Base-by-base conservation (phyloP, 352 stramenopile species). In the Phytophthora ramorum region DNA sequence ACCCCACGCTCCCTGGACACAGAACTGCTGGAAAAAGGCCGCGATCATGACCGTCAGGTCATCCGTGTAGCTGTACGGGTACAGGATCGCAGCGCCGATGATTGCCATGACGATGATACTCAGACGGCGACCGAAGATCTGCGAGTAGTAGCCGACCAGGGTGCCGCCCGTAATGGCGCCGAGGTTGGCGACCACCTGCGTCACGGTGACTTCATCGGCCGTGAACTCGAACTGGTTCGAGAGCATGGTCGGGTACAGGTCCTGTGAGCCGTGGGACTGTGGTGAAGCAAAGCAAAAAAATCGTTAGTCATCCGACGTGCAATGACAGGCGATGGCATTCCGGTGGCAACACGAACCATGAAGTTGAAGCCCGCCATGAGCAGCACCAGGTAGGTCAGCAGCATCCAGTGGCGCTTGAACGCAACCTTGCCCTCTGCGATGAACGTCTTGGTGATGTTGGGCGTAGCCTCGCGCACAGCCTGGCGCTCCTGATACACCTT, bases 321-420 rank as follows among this genome's bases (percentile, higher is more conserved):
- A 63, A 24, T 30, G 50, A 30, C 20, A 46, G 45, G 30, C 20
- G 4, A 44, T 19, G 13, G 12, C 22, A 16, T 47, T 47, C 41
- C 41, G 41, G 41, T 28, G 41, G 30, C 52, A 10, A 38, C 28
- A 52, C 64, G 26, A 53, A 73, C 65, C 65, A 79, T 80, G 44
- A 84, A 84, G 75, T 78, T 81, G 65, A 84, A 79, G 16, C 66
- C 75, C 10, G 66, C 56, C 75, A 81, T 84, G 49, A 84, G 58
- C 26, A 81, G 41, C 16, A 84, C 63, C 34, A 84, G 46, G 46
- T 84, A 84, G 12, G 26, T 58, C n/a, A 84, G 63, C 49, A 81
- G 50, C 47, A 76, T 65, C 75, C 75, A 84, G 41, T 84, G 72
- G 22, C 62, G 61, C 63, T 75, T 66, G 47, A 84, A 65, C 45